phyloP scores from a whole-genome alignment of 2,329 filamentous ascomycete species.

The Trichoderma arundinaceum region DNA sequence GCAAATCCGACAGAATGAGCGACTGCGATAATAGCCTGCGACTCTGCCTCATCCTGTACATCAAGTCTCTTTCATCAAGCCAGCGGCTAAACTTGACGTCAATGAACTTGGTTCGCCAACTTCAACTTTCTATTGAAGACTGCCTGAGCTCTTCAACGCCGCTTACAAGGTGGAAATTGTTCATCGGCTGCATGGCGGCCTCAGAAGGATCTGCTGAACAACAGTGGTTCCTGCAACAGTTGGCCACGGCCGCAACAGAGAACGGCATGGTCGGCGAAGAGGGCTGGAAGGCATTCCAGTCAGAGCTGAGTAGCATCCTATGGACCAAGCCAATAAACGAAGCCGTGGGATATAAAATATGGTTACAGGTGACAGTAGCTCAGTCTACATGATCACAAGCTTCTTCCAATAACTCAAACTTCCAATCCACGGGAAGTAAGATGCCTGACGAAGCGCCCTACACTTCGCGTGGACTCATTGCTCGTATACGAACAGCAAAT shows the following conservation, averaged over 20 bases:
- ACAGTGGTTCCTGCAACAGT: constrained; percentile 3
- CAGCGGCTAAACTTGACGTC: constrained; percentile 2
- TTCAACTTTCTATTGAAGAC: not conserved
- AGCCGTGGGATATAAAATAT: not conserved
- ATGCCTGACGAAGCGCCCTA: too few species aligned
- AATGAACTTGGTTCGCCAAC: constrained; percentile 6
- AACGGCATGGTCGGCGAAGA: not conserved
- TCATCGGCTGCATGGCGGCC: constrained; percentile 12
- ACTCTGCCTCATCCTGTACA: constrained; percentile 17
- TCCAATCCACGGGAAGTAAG: too few species aligned
- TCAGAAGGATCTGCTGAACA: constrained; percentile 4
- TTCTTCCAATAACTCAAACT: too few species aligned
- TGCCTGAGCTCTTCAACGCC: not conserved
- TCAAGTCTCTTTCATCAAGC: constrained; percentile 8
- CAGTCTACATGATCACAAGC: not conserved
- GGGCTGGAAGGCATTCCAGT: not conserved
- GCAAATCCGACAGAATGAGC: constrained; percentile 8
- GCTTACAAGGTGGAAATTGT: constrained; percentile 8
- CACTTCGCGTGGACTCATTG: too few species aligned
- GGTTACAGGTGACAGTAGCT: not conserved
- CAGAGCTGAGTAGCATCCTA: constrained; percentile 1
- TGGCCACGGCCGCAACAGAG: not conserved
- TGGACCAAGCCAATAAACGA: constrained; percentile 7
- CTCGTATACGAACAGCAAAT: too few species aligned
- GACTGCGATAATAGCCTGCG: constrained; percentile 13